These are phyloP conservation scores for Globisporangium paroecandrum DNA, from an alignment of 352 stramenopile genomes.

Conservation along the genomic window DNA sequence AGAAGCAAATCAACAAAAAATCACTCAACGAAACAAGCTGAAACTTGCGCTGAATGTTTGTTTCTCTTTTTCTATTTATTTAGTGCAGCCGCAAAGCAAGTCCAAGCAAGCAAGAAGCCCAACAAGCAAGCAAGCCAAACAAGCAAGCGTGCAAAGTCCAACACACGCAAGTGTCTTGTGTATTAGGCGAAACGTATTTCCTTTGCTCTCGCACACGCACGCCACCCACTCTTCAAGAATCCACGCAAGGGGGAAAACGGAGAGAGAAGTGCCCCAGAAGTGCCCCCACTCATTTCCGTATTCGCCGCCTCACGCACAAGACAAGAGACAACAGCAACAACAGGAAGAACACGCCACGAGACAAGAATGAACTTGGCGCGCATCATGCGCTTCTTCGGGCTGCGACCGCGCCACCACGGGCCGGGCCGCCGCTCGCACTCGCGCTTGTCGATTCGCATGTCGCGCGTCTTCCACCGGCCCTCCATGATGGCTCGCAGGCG, in stretches of 20 bases:
- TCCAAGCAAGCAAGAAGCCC: too few species aligned
- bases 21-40: not conserved
- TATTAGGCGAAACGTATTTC: conserved; percentile 2
- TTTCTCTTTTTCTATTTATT: conserved; percentile 5
- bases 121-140: not conserved
- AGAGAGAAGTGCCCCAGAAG: not conserved
- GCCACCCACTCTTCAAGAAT: conserved; percentile 8
- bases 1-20: conserved; percentile 1
- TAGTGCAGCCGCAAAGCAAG: not conserved
- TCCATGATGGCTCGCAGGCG: conserved; percentile 3
- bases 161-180: not conserved
- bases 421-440: not conserved
- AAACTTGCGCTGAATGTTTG: conserved; percentile 3
- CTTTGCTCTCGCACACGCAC: not conserved
- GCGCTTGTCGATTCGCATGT: conserved; percentile 10
- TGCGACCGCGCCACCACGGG: conserved; percentile 13
- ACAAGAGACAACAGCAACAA: not conserved
- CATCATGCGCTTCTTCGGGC: conserved; percentile 21
- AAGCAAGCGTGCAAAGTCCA: not conserved
- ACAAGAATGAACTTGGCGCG: conserved; percentile 13
- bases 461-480: conserved; percentile 12
- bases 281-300: not conserved
- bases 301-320: not conserved
- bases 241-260: not conserved
- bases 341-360: not conserved